A percentile compares a stretch with the other conserved stretches of the same genome.
Conservation (phyloP, 2,329 filamentous ascomycete species). For the Aspergillus oerlinghausenensis region DNA sequence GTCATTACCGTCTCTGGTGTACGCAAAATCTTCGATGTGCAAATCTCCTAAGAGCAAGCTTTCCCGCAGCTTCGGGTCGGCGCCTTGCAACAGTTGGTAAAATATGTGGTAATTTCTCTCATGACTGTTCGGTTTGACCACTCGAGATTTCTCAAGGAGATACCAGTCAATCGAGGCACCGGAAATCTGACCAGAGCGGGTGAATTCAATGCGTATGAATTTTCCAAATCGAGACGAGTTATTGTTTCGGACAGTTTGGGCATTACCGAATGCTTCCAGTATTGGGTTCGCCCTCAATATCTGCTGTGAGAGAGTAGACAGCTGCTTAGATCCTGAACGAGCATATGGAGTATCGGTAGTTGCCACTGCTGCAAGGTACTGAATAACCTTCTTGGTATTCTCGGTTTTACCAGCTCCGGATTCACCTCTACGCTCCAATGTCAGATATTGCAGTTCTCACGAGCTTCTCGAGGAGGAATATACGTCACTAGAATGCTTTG, state of each 20-base stretch:
- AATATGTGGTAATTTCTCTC: slow-evolving; percentile 98
- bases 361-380: slow-evolving; percentile 93
- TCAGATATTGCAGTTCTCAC: background rate
- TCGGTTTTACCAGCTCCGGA: slow-evolving; percentile 98
- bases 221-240: slow-evolving; percentile 98
- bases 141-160: slow-evolving; percentile 93
- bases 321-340: slow-evolving; percentile 58
- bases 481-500: slow-evolving; percentile 94
- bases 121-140: slow-evolving; percentile 78
- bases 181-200: slow-evolving; percentile 77
- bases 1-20: slow-evolving; percentile 87
- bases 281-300: slow-evolving; percentile 96
- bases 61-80: slow-evolving; percentile 66
- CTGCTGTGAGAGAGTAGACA: slow-evolving; percentile 89
- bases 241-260: slow-evolving; percentile 95
- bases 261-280: slow-evolving; percentile 95
- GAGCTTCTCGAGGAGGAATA: slow-evolving; percentile 21
- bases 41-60: slow-evolving; percentile 71
- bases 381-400: slow-evolving; percentile 99
- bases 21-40: slow-evolving; percentile 81
- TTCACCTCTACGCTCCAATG: slow-evolving; percentile 58
- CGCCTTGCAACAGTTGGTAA: slow-evolving; percentile 88
- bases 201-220: slow-evolving; percentile 97
- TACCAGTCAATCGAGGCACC: slow-evolving; percentile 99
- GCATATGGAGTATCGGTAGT: slow-evolving; percentile 67